These are phyloP conservation scores for Boehmeria nivea DNA, from an alignment of 306 rosid species.

Conservation along the genomic window DNA sequence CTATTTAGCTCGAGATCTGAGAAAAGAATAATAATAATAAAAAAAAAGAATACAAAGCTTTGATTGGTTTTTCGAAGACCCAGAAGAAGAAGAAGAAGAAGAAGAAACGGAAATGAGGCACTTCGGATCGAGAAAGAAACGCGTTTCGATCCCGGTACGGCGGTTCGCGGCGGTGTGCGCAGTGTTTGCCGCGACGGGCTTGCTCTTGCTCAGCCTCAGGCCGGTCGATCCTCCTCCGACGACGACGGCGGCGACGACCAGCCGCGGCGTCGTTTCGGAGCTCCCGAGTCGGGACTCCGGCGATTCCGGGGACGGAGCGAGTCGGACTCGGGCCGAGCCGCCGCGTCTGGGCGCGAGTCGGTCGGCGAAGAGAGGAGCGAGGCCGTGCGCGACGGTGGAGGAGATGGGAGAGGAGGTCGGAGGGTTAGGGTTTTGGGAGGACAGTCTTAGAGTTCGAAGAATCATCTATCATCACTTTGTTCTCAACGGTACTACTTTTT, in stretches of 20 bases:
- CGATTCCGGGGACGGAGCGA: neutral
- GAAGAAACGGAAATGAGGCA: slow-evolving; percentile 37
- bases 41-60: too few species aligned
- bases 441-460: slow-evolving; percentile 57
- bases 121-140: slow-evolving; percentile 51
- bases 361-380: slow-evolving; percentile 16
- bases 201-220: slow-evolving; percentile 46
- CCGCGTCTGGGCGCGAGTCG: too few species aligned
- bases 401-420: slow-evolving; percentile 68
- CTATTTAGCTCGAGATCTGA: too few species aligned
- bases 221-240: slow-evolving; percentile 51
- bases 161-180: slow-evolving; percentile 45
- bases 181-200: slow-evolving; percentile 35
- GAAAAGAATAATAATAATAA: too few species aligned
- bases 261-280: slow-evolving; percentile 15
- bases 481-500: slow-evolving; percentile 44
- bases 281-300: slow-evolving; percentile 20
- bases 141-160: slow-evolving; percentile 31
- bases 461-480: slow-evolving; percentile 56
- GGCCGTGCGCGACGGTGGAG: slow-evolving; percentile 74
- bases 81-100: neutral
- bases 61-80: neutral
- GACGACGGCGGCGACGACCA: neutral
- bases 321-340: slow-evolving; percentile 4
- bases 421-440: slow-evolving; percentile 28